Percentiles rank a stretch among this genome's conserved stretches.
phyloP scores from a whole-genome alignment of 495 filamentous ascomycete genomes.

The Tuber calosporum region DNA sequence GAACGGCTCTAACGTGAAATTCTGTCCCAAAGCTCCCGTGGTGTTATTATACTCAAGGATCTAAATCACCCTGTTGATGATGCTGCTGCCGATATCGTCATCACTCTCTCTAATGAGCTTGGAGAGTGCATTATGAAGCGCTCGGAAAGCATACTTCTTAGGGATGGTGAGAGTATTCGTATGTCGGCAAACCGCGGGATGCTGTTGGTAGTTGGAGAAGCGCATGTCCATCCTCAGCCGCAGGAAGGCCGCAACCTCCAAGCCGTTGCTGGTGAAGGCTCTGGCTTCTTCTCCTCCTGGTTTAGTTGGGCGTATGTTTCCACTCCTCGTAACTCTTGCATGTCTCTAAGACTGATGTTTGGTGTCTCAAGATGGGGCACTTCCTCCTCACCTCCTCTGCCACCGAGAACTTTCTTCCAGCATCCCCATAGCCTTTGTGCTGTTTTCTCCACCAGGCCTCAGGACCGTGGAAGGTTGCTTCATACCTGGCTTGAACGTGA shows the following conservation, averaged over 20 bases:
- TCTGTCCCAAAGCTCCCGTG: conserved; percentile 18
- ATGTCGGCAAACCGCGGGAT: conserved; percentile 32
- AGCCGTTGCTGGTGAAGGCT: conserved; percentile 7
- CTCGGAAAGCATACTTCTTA: conserved; percentile 27
- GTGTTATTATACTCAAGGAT: conserved; percentile 33
- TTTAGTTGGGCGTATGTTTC: conserved; percentile 31
- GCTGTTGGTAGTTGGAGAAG: conserved; percentile 32
- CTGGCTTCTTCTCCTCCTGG: conserved; percentile 23
- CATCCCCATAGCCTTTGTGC: conserved; percentile 35
- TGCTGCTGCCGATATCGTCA: conserved; percentile 23
- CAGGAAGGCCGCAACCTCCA: conserved; percentile 5
- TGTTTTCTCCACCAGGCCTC: conserved; percentile 31
- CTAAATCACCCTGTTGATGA: conserved; percentile 19
- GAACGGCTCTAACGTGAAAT: not conserved
- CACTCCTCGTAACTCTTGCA: not conserved
- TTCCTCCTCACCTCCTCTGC: conserved; percentile 14
- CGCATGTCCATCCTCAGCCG: conserved; percentile 24
- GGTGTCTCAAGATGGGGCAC: conserved; percentile 25
- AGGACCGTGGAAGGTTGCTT: conserved; percentile 34
- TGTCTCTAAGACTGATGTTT: conserved; percentile 13
- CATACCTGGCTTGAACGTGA: conserved; percentile 33
- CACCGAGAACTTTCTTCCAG: conserved; percentile 19
- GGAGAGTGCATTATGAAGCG: conserved; percentile 33
- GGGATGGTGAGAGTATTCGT: conserved; percentile 36
- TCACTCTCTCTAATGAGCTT: conserved; percentile 25